phyloP scores from a whole-genome alignment of 169 alveolate species.

The Plasmodium coatneyi region DNA sequence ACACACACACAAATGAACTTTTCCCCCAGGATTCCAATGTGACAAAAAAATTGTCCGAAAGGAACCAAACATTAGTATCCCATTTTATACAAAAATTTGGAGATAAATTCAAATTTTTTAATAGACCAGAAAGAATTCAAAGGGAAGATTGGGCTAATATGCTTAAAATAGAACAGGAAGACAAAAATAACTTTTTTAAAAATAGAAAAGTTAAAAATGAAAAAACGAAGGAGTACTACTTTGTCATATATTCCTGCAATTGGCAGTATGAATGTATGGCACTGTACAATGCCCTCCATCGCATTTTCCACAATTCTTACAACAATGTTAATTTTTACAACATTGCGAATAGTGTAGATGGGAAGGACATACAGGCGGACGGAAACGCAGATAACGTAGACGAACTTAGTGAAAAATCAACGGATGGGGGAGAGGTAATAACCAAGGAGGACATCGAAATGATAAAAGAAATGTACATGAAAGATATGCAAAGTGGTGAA shows the following conservation, averaged over 20 bases:
- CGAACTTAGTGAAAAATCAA: background rate
- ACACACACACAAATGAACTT: background rate
- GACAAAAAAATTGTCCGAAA: background rate
- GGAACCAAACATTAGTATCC: slow-evolving; percentile 21
- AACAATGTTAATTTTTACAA: slow-evolving; percentile 52
- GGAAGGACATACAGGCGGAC: background rate
- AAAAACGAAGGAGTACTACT: slow-evolving; percentile 56
- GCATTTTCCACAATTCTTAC: slow-evolving; percentile 39
- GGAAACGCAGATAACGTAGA: background rate
- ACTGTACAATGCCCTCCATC: slow-evolving; percentile 58
- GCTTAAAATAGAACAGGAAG: slow-evolving; percentile 68
- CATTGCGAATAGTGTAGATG: slow-evolving; percentile 10
- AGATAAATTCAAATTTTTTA: slow-evolving; percentile 63
- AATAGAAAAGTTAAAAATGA: slow-evolving; percentile 57
- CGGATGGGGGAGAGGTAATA: background rate
- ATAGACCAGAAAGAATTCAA: slow-evolving; percentile 51
- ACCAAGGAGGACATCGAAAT: slow-evolving; percentile 20
- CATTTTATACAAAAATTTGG: slow-evolving; percentile 60
- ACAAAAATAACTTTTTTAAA: slow-evolving; percentile 64
- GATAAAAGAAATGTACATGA: slow-evolving; percentile 69
- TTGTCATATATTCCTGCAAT: slow-evolving; percentile 72
- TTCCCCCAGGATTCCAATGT: background rate
- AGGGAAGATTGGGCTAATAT: slow-evolving; percentile 73
- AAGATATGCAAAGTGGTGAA: slow-evolving; percentile 54
- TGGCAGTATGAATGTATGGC: slow-evolving; percentile 76